Base-by-base conservation (phyloP, 78 protist species). In the Protostelium mycophagum region DNA sequence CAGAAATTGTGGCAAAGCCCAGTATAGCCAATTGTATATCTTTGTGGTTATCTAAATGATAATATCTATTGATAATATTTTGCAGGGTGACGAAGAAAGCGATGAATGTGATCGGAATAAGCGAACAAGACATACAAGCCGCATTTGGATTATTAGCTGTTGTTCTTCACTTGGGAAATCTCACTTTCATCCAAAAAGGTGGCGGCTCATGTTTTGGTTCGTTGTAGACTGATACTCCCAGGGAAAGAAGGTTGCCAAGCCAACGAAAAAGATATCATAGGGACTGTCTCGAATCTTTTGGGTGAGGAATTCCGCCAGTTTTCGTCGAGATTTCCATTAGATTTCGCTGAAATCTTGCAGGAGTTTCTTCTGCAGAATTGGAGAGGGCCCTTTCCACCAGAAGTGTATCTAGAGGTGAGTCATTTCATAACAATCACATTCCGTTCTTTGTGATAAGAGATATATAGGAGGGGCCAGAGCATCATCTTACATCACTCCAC, bases 141-240 rank as follows among this genome's bases (percentile, higher is more conserved):
- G 85, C 90, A 0, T 91, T 95, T 85, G 85, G 36, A 36, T 34
- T 93, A 0, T 25, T 95, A 1, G 93, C 95, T 5, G 95, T 91
- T 83, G 85, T 95, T 31, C 38, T 95, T 0, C 83, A 90, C 38
- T 31, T 95, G 31, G 95, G 97, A 85, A 95, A 95, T 88, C 10
- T 91, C 0, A 83, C 83, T 31, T 91, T 93, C 34, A 63, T 0
- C 38, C 34, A 23, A 29, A 85, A 63, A 23, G 36, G 38, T n/a
- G 34, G 23, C 38, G 86, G 86, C 5, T 85, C 34, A 37, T 36
- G 37, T 23, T 85, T 25, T 51, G 73, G 16, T 5, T 51, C 31
- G 73, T 25, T 51, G 73, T 25, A 25, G 73, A 51, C 16, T 5
- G 16, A 25, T 5, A 51, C 31, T 51, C 5, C 31, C 31, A 51